A percentile compares a stretch with the other conserved stretches of the same genome.
These are phyloP conservation scores for Aspergillus vadensis DNA, from an alignment of 2,329 filamentous ascomycete species.

Conservation along the genomic window DNA sequence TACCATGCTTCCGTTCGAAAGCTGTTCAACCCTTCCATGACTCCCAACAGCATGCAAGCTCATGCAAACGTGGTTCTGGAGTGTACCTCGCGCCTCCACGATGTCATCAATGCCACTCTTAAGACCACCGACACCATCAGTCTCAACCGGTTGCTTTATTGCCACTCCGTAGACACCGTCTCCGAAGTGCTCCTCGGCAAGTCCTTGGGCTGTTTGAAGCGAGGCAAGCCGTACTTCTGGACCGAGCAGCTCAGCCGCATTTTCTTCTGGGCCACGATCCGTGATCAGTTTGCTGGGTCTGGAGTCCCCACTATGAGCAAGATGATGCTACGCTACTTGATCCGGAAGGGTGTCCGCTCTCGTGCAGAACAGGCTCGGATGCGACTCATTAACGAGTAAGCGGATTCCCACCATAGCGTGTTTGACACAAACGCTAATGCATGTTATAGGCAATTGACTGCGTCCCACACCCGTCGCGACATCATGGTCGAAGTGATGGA, in stretches of 20 bases:
- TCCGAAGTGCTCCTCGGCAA: slow-evolving; percentile 30
- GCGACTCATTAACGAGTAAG: slow-evolving; percentile 28
- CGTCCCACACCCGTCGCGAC: slow-evolving; percentile 26
- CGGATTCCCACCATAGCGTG: neutral
- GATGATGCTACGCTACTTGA: slow-evolving; percentile 28
- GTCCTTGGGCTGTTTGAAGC: slow-evolving; percentile 26
- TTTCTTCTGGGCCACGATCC: slow-evolving; percentile 31
- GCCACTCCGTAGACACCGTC: slow-evolving; percentile 29
- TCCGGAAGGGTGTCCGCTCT: slow-evolving; percentile 27
- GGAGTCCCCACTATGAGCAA: slow-evolving; percentile 30
- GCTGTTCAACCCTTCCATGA: slow-evolving; percentile 28
- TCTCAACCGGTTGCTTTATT: slow-evolving; percentile 28
- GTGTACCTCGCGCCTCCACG: slow-evolving; percentile 25
- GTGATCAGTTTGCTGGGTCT: slow-evolving; percentile 30
- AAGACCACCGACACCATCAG: slow-evolving; percentile 12
- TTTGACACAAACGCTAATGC: neutral
- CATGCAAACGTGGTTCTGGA: slow-evolving; percentile 26
- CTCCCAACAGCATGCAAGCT: slow-evolving; percentile 23
- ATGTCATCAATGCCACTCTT: slow-evolving; percentile 16
- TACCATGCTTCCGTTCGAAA: slow-evolving; percentile 29
- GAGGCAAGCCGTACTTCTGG: slow-evolving; percentile 30
- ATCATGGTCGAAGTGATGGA: slow-evolving; percentile 33
- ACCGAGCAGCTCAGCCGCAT: slow-evolving; percentile 30
- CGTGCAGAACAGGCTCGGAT: slow-evolving; percentile 27
- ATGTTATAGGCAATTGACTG: slow-evolving; percentile 22